These are phyloP conservation scores for Raddia distichophylla DNA, from an alignment of 176 grass and related monocot species.

Conservation along the genomic window DNA sequence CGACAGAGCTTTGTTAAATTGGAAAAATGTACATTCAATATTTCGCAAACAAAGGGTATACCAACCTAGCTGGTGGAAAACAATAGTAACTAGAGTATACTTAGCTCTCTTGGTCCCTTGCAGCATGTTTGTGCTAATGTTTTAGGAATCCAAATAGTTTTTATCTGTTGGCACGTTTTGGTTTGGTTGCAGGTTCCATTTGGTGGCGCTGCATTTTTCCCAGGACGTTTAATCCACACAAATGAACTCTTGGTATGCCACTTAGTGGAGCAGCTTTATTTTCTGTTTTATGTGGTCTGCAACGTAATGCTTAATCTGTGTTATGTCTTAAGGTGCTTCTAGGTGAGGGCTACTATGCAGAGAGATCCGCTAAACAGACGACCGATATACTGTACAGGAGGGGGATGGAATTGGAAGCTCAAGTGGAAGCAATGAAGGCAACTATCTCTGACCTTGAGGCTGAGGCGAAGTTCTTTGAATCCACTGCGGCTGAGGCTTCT, in stretches of 20 bases:
- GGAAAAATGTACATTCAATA: neutral
- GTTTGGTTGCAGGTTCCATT: slow-evolving; percentile 79
- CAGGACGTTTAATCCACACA: slow-evolving; percentile 83
- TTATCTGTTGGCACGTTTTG: neutral
- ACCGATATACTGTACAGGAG: slow-evolving; percentile 74
- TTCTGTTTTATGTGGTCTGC: neutral
- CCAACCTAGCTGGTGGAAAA: neutral
- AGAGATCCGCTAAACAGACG: slow-evolving; percentile 84
- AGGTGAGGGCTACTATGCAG: slow-evolving; percentile 82
- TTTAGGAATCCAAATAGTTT: neutral
- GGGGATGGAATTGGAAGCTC: slow-evolving; percentile 68
- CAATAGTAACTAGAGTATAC: neutral
- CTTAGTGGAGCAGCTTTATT: neutral
- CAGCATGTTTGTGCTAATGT: neutral
- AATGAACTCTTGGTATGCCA: slow-evolving; percentile 78
- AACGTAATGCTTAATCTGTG: slow-evolving; percentile 18
- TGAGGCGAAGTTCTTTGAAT: slow-evolving; percentile 76
- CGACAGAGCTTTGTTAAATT: neutral
- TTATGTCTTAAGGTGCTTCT: slow-evolving; percentile 79
- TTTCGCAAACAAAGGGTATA: neutral
- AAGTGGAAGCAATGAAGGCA: slow-evolving; percentile 74
- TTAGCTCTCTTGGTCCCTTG: neutral
- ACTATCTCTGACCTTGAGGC: slow-evolving; percentile 74
- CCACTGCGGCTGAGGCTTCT: slow-evolving; percentile 57
- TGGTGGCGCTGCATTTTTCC: slow-evolving; percentile 78